phyloP scores from a whole-genome alignment of 306 rosid genomes.

The Luffa aegyptiaca region DNA sequence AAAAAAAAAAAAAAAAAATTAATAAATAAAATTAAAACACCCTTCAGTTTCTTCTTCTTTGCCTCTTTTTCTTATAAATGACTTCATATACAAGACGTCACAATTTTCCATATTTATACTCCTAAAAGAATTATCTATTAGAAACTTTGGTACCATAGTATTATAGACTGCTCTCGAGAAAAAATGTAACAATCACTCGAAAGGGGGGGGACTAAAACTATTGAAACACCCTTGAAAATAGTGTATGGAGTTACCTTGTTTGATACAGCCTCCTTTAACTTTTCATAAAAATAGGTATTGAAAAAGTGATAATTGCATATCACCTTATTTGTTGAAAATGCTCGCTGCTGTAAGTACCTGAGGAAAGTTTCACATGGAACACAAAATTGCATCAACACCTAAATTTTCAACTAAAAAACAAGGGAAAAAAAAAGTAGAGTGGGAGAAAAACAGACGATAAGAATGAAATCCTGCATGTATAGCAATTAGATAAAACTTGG shows the following conservation, averaged over 20 bases:
- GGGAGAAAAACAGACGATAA: not conserved
- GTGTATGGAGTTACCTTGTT: conserved; percentile 44
- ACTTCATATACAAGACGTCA: not conserved
- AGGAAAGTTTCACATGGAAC: conserved; percentile 9
- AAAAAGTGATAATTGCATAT: conserved; percentile 66
- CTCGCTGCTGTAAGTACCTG: conserved; percentile 72
- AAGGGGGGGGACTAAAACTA: not conserved
- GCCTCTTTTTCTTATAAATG: not conserved
- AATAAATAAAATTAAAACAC: too few species aligned
- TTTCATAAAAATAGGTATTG: conserved; percentile 82
- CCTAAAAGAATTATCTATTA: not conserved
- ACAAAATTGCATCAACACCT: not conserved
- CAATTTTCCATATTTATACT: not conserved
- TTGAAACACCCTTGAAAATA: not conserved
- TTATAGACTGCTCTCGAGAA: not conserved
- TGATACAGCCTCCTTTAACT: conserved; percentile 77
- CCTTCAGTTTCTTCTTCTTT: not conserved
- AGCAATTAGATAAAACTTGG: not conserved
- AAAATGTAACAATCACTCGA: not conserved
- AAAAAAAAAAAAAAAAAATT: too few species aligned
- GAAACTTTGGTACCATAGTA: not conserved
- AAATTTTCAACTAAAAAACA: not conserved
- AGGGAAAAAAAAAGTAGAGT: not conserved
- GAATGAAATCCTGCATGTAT: not conserved
- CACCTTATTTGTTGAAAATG: conserved; percentile 37